A percentile compares a stretch with the other conserved stretches of the same genome.
Conservation (phyloP, 345 rosid genomes). For the Eucalyptus camaldulensis region DNA sequence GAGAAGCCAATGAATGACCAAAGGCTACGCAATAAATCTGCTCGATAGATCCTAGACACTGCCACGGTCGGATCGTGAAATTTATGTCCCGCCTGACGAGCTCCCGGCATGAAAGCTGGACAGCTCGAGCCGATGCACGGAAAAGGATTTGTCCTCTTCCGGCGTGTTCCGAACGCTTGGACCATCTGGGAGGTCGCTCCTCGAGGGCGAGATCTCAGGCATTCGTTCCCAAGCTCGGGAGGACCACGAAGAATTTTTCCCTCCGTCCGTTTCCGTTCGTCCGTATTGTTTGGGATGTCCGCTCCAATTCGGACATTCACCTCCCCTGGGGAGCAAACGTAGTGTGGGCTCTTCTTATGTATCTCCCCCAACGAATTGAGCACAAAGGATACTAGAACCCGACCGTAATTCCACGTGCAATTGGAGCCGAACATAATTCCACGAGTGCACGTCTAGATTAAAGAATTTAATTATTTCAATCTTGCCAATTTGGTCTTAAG, state of each 20-base stretch:
- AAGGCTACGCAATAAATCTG: not conserved
- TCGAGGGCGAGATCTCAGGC: no score
- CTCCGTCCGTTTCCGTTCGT: not conserved
- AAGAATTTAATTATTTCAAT: no score
- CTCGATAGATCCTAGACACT: not conserved
- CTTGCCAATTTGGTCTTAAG: accelerated
- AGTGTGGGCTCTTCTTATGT: not conserved
- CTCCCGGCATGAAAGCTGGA: not conserved
- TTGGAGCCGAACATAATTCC: no score
- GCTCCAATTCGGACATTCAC: not conserved
- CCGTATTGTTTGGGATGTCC: not conserved
- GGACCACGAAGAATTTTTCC: not conserved
- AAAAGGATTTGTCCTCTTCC: not conserved
- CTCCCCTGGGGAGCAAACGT: not conserved
- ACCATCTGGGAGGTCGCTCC: not conserved
- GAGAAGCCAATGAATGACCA: not conserved
- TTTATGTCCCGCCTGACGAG: not conserved
- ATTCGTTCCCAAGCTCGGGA: not conserved
- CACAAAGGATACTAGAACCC: no score
- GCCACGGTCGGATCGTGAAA: not conserved
- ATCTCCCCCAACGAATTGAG: not conserved
- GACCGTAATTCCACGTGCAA: no score
- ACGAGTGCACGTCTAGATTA: no score
- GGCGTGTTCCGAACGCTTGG: not conserved
- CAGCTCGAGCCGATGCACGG: not conserved